These are phyloP conservation scores for Striga asiatica DNA, from an alignment of 257 asterid genomes.

Conservation along the genomic window DNA sequence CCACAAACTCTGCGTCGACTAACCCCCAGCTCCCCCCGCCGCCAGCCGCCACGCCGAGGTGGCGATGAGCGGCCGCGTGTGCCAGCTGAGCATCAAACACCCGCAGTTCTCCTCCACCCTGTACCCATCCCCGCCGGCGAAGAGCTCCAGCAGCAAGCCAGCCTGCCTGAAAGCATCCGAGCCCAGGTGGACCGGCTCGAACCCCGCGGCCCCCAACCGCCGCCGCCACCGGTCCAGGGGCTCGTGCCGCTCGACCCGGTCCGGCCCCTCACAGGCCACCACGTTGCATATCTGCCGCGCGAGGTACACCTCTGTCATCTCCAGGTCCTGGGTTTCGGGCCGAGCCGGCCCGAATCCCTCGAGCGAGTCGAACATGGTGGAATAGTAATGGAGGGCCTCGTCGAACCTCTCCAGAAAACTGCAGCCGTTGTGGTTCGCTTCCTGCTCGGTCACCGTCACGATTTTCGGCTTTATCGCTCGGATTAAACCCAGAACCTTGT, in stretches of 20 bases:
- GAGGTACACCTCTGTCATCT: conserved; percentile 70
- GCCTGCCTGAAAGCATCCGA: conserved; percentile 92
- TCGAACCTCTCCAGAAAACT: conserved; percentile 64
- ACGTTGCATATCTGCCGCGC: conserved; percentile 86
- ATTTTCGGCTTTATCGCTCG: conserved; percentile 50
- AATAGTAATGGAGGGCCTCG: conserved; percentile 75
- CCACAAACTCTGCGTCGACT: conserved; percentile 5
- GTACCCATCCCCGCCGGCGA: conserved; percentile 75
- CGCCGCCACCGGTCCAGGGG: conserved; percentile 63
- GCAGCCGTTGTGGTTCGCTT: conserved; percentile 60
- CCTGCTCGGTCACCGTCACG: conserved; percentile 72
- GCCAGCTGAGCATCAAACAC: conserved; percentile 84
- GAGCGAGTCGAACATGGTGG: conserved; percentile 84
- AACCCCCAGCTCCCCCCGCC: conserved; percentile 14
- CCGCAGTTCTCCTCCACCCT: conserved; percentile 76
- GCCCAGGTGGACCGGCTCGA: conserved; percentile 57
- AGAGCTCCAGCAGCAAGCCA: conserved; percentile 59
- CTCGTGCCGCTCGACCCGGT: conserved; percentile 80
- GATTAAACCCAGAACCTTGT: conserved; percentile 46
- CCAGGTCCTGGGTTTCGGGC: conserved; percentile 38
- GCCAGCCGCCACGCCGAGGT: conserved; percentile 78
- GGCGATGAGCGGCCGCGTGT: conserved; percentile 68
- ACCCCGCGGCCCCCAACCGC: conserved; percentile 53
- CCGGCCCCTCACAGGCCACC: conserved; percentile 73
- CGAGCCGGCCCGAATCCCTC: conserved; percentile 53